A percentile compares a stretch with the other conserved stretches of the same genome.
These are phyloP conservation scores for Exophiala xenobiotica DNA, from an alignment of 2,329 filamentous ascomycete genomes.

Conservation along the genomic window DNA sequence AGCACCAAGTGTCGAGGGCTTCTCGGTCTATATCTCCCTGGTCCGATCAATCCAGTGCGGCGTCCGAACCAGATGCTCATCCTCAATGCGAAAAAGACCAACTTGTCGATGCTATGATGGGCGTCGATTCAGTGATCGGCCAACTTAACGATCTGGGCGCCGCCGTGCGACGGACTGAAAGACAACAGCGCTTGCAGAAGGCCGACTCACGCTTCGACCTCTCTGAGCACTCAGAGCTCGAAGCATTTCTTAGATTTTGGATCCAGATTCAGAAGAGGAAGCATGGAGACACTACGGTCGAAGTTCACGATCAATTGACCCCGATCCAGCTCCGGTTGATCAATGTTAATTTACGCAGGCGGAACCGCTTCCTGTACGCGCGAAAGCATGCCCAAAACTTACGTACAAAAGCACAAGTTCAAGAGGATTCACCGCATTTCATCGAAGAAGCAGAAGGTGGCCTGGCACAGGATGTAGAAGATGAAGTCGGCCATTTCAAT, in stretches of 20 bases:
- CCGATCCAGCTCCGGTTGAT: conserved; percentile 4
- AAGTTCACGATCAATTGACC: neutral
- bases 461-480: too few relatives aligned
- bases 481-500: too few relatives aligned
- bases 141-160: conserved; percentile 2
- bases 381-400: neutral
- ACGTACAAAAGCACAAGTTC: too few relatives aligned
- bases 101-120: too few relatives aligned
- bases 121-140: neutral
- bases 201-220: neutral
- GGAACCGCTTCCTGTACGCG: conserved; percentile 6
- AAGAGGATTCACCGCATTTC: too few relatives aligned
- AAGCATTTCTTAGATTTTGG: neutral
- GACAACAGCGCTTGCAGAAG: neutral
- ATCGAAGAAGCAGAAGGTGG: too few relatives aligned
- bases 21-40: conserved; percentile 7
- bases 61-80: neutral
- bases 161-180: conserved; percentile 1
- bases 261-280: neutral
- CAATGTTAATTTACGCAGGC: neutral
- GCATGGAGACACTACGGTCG: neutral
- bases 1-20: neutral
- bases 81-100: too few relatives aligned
- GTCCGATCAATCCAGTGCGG: conserved; percentile 6
- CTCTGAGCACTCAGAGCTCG: neutral